Evolutionary conservation across 768 basidiomycete genomes (phyloP), one percentile per base, ranked within the genome.

Genomic region (Gloeostereum incarnatum): DNA sequence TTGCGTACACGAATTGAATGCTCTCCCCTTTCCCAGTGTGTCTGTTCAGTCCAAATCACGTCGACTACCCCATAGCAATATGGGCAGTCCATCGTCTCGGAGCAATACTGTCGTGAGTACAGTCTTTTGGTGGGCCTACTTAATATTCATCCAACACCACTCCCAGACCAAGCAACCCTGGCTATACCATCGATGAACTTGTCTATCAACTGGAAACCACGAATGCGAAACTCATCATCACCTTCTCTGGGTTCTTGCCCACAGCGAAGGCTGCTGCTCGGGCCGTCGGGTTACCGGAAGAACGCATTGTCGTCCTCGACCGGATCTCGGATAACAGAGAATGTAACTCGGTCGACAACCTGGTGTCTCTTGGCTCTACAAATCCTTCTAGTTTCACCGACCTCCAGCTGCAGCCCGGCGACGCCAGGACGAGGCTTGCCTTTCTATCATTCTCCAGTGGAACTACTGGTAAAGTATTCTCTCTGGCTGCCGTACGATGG

Each of bases 401-500:
- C 9, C 26, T 8, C 8, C 26, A 14, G 8, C 26, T 29, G 9
- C 26, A 14, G 26, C 63, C 66, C 8, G 82, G 79, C 8, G 81
- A 81, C 54, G 75, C 65, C 19, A 76, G 66, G 50, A 71, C 61
- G 9, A 69, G 73, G 31, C 41, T 85, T 9, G 82, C 84, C 4
- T 77, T 84, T 47, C 58, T 85, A 38, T 73, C 69, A 37, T 81
- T 86, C 47, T 85, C 82, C 1, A 83, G 81, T 44, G 82, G 82
- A 6, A 86, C 82, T 17, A 86, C 83, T 11, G 81, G 81, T 53
- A 60, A 56, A 49, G 55, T 22, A 54, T 56, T 42, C 55, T 54
- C 27, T 19, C n/a, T n/a, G n/a, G n/a, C n/a, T n/a, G n/a, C n/a
- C n/a, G n/a, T n/a, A n/a, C n/a, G n/a, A n/a, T n/a, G n/a, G n/a